Percentiles rank a stretch among this genome's conserved stretches.
Conservation (phyloP, 2,329 filamentous ascomycete species). For the Fusarium albosuccineum region DNA sequence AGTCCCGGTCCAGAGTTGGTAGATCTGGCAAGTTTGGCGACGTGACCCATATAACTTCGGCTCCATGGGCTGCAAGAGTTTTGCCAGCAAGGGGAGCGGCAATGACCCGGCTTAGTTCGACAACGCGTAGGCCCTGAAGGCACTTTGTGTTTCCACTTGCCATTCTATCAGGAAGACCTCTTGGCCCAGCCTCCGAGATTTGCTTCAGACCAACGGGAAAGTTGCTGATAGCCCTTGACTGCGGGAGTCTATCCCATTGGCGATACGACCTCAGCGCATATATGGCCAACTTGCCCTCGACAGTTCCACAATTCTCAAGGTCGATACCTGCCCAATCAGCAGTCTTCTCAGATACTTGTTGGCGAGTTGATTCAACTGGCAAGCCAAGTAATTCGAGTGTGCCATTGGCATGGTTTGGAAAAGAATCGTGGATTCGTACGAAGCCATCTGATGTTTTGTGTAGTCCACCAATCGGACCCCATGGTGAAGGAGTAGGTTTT, state of each 20-base stretch:
- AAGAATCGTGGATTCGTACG: constrained; percentile 67
- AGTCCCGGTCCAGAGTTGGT: constrained; percentile 74
- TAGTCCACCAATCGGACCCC: constrained; percentile 63
- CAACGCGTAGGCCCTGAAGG: constrained; percentile 73
- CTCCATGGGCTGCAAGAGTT: constrained; percentile 77
- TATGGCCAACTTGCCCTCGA: constrained; percentile 57
- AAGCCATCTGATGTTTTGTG: constrained; percentile 64
- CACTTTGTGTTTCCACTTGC: constrained; percentile 36
- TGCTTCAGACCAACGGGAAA: constrained; percentile 61
- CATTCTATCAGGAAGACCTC: neutral
- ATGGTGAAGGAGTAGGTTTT: constrained; percentile 48
- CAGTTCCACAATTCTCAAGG: constrained; percentile 60
- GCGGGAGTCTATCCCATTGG: constrained; percentile 65
- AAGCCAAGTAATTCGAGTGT: constrained; percentile 60
- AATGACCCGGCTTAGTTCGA: constrained; percentile 80
- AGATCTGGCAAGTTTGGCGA: constrained; percentile 73
- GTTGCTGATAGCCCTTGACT: constrained; percentile 58
- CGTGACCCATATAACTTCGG: constrained; percentile 77
- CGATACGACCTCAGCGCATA: constrained; percentile 62
- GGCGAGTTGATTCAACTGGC: constrained; percentile 46
- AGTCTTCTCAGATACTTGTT: constrained; percentile 55
- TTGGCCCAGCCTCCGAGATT: constrained; percentile 39
- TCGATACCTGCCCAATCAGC: constrained; percentile 58
- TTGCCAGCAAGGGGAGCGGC: constrained; percentile 77
- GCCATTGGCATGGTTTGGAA: constrained; percentile 63